These are phyloP conservation scores for Podospora anserina DNA, from an alignment of 495 filamentous ascomycete species.

Conservation along the genomic window DNA sequence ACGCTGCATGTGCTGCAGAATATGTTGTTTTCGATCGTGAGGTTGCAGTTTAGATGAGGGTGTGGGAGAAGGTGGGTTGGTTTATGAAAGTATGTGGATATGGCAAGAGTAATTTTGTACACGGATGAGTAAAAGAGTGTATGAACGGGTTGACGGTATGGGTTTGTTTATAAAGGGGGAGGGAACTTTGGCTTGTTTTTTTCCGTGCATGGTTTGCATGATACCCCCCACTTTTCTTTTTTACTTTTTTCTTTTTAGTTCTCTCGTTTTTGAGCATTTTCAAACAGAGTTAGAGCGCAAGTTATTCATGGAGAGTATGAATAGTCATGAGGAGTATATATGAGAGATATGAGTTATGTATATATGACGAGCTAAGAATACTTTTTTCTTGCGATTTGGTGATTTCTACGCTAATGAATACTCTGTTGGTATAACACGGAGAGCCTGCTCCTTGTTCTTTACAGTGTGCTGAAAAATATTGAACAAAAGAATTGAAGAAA, in stretches of 20 bases:
- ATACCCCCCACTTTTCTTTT: background rate
- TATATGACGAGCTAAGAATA: too few relatives aligned
- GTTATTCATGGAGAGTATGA: too few relatives aligned
- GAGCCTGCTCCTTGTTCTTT: background rate
- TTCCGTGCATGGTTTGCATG: background rate
- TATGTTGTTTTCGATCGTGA: conserved; percentile 63
- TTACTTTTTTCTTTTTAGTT: background rate
- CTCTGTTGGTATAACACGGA: background rate
- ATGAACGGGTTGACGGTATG: background rate
- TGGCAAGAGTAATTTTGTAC: background rate
- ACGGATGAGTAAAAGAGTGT: too few relatives aligned
- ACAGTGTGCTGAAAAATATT: background rate
- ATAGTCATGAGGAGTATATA: too few relatives aligned
- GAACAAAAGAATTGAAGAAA: background rate
- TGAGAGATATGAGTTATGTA: too few relatives aligned
- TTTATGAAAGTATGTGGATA: background rate
- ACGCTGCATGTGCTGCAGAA: conserved; percentile 64
- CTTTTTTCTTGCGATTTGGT: background rate
- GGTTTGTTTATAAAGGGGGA: background rate
- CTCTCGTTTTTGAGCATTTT: background rate
- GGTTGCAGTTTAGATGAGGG: conserved; percentile 53
- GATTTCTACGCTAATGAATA: background rate
- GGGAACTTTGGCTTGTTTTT: background rate
- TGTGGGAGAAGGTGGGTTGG: background rate
- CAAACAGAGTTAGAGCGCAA: too few relatives aligned